phyloP scores from a whole-genome alignment of 176 grass and related monocot genomes.

The Musa schizocarpa region DNA sequence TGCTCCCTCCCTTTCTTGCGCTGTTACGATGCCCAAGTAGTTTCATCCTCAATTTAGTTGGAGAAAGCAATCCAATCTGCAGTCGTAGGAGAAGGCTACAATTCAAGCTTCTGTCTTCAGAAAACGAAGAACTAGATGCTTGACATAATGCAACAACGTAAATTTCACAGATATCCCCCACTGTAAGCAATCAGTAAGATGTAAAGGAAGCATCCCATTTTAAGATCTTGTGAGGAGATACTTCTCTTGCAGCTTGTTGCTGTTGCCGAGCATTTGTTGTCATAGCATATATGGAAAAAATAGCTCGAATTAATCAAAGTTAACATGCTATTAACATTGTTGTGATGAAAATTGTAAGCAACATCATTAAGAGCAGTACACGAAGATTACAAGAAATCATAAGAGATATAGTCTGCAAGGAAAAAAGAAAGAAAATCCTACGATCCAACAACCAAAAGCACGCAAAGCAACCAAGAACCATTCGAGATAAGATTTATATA shows the following conservation, averaged over 20 bases:
- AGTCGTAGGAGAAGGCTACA: conserved; percentile 6
- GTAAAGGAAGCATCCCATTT: too few species aligned
- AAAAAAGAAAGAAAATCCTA: background rate
- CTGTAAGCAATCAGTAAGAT: too few species aligned
- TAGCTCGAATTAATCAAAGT: too few species aligned
- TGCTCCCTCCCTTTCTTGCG: conserved; percentile 50
- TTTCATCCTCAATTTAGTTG: conserved; percentile 88
- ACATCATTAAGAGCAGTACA: too few species aligned
- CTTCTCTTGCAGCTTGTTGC: too few species aligned
- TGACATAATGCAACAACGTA: background rate
- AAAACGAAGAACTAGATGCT: background rate
- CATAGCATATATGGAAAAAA: too few species aligned
- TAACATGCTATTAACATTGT: too few species aligned
- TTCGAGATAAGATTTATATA: too few species aligned
- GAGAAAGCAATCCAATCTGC: conserved; percentile 75
- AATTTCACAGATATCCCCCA: too few species aligned
- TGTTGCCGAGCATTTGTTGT: too few species aligned
- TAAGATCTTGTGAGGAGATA: too few species aligned
- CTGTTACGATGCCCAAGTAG: conserved; percentile 56
- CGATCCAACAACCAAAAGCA: background rate
- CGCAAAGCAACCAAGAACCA: background rate
- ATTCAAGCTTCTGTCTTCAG: background rate
- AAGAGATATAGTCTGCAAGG: background rate
- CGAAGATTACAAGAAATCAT: background rate
- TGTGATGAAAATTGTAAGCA: too few species aligned